Evolutionary conservation across 495 filamentous ascomycete species (phyloP).

Genomic region (Ascobolus immersus): DNA sequence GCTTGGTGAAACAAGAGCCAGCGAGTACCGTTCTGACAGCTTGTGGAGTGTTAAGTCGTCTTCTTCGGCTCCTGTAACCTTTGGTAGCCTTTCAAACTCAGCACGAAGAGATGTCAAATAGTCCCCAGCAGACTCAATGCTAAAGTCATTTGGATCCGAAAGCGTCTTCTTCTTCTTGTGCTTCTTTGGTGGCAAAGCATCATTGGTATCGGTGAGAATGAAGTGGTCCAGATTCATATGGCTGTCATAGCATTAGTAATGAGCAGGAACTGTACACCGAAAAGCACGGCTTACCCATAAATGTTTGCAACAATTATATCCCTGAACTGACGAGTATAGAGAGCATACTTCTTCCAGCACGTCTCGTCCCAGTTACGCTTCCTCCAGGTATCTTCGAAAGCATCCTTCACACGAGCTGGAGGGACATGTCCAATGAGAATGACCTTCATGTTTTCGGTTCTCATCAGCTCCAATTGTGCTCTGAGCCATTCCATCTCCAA

Average conservation of each 20-base stretch:
- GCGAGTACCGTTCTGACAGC: conserved; percentile 49
- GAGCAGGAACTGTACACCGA: conserved; percentile 1
- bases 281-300: conserved; percentile 25
- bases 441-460: conserved; percentile 69
- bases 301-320: conserved; percentile 58
- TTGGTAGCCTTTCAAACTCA: conserved; percentile 49
- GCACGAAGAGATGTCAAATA: conserved; percentile 61
- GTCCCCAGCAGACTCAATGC: conserved; percentile 35
- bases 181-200: conserved; percentile 21
- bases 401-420: conserved; percentile 33
- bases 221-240: conserved; percentile 99
- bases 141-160: conserved; percentile 26
- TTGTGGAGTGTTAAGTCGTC: conserved; percentile 14
- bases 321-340: conserved; percentile 72
- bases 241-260: conserved; percentile 13
- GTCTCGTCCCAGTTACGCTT: conserved; percentile 21
- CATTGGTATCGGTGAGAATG: conserved; percentile 61
- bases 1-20: conserved; percentile 56
- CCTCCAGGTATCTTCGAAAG: background rate
- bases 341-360: conserved; percentile 93
- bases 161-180: conserved; percentile 19
- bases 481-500: conserved; percentile 91
- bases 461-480: conserved; percentile 65
- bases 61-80: conserved; percentile 24
- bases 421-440: conserved; percentile 89